Evolutionary conservation across 2,329 filamentous ascomycete species (phyloP).

Genomic region (Sarocladium strictum): DNA sequence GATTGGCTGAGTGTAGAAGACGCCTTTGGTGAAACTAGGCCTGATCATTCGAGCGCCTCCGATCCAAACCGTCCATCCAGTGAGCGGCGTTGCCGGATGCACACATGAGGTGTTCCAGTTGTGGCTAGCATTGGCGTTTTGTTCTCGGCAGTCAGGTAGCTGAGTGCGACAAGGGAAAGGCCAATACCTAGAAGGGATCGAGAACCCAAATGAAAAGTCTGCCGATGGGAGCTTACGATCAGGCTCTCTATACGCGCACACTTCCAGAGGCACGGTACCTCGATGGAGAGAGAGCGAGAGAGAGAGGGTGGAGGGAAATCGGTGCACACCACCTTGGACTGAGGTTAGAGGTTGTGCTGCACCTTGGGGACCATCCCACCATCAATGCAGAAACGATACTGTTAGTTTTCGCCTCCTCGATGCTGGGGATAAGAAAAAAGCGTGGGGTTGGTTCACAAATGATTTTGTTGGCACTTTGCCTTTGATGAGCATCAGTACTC

Average conservation of each 20-base stretch:
- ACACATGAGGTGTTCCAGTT: not conserved
- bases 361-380: not conserved
- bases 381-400: not conserved
- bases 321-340: not conserved
- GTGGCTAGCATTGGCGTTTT: not conserved
- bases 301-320: slow-evolving; percentile 1
- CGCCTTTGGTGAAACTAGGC: not conserved
- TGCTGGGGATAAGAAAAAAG: not conserved
- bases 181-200: not conserved
- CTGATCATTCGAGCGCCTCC: not conserved
- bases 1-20: not conserved
- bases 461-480: no score
- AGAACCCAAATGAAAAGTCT: not conserved
- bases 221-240: not conserved
- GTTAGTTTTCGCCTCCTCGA: not conserved
- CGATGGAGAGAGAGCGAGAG: no score
- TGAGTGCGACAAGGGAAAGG: not conserved
- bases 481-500: no score
- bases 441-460: slow-evolving; percentile 1
- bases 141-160: not conserved
- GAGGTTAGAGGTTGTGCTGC: not conserved
- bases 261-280: not conserved
- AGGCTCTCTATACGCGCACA: not conserved
- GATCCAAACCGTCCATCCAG: not conserved
- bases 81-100: slow-evolving; percentile 3